These are phyloP conservation scores for Candida caryicola DNA, from an alignment of 805 yeast genomes.

Conservation along the genomic window DNA sequence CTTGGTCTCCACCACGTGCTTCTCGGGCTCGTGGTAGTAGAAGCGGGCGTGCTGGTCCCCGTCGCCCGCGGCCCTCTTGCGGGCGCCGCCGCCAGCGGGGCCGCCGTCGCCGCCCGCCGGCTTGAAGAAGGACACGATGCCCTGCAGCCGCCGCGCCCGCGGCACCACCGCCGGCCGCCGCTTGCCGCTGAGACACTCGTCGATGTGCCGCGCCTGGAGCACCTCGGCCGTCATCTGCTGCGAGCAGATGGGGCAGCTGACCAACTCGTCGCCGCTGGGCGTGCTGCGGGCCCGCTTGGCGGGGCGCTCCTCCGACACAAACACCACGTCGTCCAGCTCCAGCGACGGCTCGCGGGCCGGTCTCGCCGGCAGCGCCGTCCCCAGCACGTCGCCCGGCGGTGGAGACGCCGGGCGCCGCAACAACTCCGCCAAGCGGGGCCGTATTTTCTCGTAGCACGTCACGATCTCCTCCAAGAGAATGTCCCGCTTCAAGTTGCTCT, in stretches of 20 bases:
- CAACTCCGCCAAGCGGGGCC: slow-evolving; percentile 32
- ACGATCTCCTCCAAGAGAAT: slow-evolving; percentile 70
- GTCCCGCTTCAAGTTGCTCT: slow-evolving; percentile 65
- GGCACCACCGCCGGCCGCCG: slow-evolving; percentile 9
- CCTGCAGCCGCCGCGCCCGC: slow-evolving; percentile 11
- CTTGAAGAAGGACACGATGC: slow-evolving; percentile 34
- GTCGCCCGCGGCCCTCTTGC: slow-evolving; percentile 3
- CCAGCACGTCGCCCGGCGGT: neutral
- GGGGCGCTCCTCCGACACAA: slow-evolving; percentile 11
- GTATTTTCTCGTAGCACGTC: slow-evolving; percentile 44
- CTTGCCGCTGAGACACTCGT: slow-evolving; percentile 49
- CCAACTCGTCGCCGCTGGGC: slow-evolving; percentile 27
- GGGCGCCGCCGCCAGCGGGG: slow-evolving; percentile 2
- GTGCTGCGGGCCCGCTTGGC: slow-evolving; percentile 12
- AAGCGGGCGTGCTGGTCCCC: slow-evolving; percentile 23
- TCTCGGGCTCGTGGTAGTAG: slow-evolving; percentile 29
- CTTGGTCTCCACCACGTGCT: slow-evolving; percentile 26
- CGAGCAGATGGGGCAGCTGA: slow-evolving; percentile 68
- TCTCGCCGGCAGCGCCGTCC: neutral
- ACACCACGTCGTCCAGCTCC: slow-evolving; percentile 13
- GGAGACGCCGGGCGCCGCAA: slow-evolving; percentile 4
- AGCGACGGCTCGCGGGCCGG: slow-evolving; percentile 1
- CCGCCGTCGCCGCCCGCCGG: slow-evolving; percentile 4
- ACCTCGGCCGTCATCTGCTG: slow-evolving; percentile 51
- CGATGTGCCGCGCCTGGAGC: slow-evolving; percentile 61